Evolutionary conservation across 2,329 filamentous ascomycete species (phyloP).

Genomic region (Alternaria sp.): DNA sequence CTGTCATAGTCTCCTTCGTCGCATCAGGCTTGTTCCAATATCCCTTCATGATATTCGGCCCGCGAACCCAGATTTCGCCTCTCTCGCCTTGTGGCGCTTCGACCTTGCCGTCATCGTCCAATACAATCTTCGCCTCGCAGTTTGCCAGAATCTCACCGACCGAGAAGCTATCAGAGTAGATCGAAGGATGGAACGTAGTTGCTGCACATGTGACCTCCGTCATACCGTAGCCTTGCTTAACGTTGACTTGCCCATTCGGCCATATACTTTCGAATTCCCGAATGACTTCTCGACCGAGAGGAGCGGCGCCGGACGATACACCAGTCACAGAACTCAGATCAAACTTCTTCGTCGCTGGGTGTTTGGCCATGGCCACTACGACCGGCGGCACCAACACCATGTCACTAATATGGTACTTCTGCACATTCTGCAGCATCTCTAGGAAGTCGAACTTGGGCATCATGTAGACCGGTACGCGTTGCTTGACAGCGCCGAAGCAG

Average conservation of each 20-base stretch:
- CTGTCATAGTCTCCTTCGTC: constrained; percentile 68
- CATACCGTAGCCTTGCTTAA: constrained; percentile 87
- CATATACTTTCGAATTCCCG: constrained; percentile 67
- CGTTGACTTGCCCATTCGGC: constrained; percentile 57
- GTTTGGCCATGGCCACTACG: constrained; percentile 75
- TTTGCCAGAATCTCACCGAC: constrained; percentile 77
- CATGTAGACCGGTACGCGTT: constrained; percentile 74
- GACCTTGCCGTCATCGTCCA: constrained; percentile 60
- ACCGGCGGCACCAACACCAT: constrained; percentile 78
- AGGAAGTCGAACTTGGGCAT: constrained; percentile 81
- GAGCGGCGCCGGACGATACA: constrained; percentile 74
- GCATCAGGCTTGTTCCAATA: constrained; percentile 78
- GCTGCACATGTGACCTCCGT: constrained; percentile 79
- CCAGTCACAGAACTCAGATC: constrained; percentile 72
- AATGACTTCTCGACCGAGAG: constrained; percentile 56
- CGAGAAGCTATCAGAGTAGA: constrained; percentile 53
- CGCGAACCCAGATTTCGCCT: constrained; percentile 78
- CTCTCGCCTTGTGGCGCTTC: constrained; percentile 61
- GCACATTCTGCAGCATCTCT: constrained; percentile 72
- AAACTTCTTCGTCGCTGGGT: constrained; percentile 69
- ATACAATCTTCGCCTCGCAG: constrained; percentile 71
- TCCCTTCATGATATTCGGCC: constrained; percentile 75
- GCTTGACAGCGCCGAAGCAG: constrained; percentile 65
- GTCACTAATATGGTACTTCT: constrained; percentile 73
- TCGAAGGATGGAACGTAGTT: constrained; percentile 68